Percentiles rank a stretch among this genome's conserved stretches.
Evolutionary conservation across 257 asterid genomes (phyloP).

Genomic region (Solanum dulcamara): DNA sequence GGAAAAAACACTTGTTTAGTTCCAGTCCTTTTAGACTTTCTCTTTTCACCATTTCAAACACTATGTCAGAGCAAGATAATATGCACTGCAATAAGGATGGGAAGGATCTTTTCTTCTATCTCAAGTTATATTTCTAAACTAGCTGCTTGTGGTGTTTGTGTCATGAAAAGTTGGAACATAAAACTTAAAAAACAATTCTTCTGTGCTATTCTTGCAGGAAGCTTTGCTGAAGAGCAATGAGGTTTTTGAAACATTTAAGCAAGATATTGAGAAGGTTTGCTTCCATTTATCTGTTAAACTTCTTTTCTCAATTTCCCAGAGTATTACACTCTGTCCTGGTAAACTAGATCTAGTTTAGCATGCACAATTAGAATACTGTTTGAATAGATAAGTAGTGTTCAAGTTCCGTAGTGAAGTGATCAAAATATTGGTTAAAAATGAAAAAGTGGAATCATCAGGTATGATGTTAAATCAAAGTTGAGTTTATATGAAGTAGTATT

Average conservation of each 20-base stretch:
- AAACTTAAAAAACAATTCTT: not conserved
- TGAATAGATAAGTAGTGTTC: not conserved
- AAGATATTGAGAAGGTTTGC: conserved; percentile 88
- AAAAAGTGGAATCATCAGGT: not conserved
- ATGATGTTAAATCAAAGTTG: not conserved
- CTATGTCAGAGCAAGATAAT: not conserved
- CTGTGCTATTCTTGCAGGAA: conserved; percentile 41
- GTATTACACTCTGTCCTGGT: not conserved
- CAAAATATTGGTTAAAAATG: not conserved
- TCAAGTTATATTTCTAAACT: not conserved
- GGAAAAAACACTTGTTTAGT: not conserved
- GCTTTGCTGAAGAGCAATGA: conserved; percentile 94
- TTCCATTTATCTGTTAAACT: not conserved
- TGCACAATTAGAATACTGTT: not conserved
- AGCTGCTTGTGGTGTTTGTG: not conserved
- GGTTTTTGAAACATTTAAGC: conserved; percentile 90
- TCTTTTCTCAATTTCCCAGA: not conserved
- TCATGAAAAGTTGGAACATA: not conserved
- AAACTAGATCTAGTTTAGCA: not conserved
- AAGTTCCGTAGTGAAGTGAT: not conserved
- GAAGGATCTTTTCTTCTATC: not conserved
- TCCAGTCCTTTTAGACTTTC: not conserved
- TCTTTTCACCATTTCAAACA: not conserved
- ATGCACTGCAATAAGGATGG: not conserved
- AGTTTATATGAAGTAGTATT: not conserved